Evolutionary conservation across 345 rosid genomes (phyloP).

Genomic region (Salix udensis): DNA sequence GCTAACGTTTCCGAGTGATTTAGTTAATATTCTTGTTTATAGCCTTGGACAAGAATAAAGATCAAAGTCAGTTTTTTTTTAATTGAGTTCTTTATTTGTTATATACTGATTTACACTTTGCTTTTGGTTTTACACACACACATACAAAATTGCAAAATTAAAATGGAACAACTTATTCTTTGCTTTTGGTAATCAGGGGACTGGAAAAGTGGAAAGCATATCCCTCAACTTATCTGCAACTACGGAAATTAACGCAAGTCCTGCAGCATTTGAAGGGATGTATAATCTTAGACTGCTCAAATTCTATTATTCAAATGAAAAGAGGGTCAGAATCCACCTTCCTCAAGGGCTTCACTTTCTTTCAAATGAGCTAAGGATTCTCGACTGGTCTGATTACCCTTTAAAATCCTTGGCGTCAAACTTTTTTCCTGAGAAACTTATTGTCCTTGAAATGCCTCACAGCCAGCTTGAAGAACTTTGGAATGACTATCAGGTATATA

Average conservation of each 20-base stretch:
- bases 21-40: no score
- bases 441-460: not conserved
- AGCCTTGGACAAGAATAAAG: no score
- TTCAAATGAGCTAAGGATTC: not conserved
- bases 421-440: conserved; percentile 1
- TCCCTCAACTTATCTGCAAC: not conserved
- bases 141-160: no score
- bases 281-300: not conserved
- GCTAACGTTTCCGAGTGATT: no score
- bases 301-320: not conserved
- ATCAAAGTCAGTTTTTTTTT: no score
- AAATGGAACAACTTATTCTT: no score
- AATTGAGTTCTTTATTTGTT: no score
- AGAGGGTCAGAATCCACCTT: not conserved
- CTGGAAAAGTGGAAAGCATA: not conserved
- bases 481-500: not conserved
- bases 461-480: conserved; percentile 1
- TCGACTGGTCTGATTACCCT: conserved; percentile 4
- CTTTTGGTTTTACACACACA: no score
- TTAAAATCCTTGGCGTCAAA: not conserved
- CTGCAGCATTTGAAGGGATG: not conserved
- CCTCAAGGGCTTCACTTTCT: not conserved
- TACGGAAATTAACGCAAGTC: not conserved
- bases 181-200: not conserved
- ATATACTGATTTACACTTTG: no score